These are phyloP conservation scores for Saccharomycopsis synnaedendra DNA, from an alignment of 805 yeast species.

Conservation along the genomic window DNA sequence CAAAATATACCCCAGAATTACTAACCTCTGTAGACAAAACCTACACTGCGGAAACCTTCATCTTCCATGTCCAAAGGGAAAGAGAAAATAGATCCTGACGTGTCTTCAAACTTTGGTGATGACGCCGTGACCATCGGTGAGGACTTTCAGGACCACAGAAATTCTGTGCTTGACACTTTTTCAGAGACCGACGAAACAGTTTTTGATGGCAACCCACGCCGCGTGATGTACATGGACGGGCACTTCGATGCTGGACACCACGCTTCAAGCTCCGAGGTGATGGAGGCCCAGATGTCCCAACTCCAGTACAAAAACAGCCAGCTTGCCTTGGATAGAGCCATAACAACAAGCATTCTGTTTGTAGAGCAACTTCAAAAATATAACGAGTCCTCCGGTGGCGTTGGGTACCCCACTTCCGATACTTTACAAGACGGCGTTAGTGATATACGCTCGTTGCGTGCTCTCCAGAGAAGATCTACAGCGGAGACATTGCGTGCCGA, in stretches of 20 bases:
- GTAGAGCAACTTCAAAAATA: constrained; percentile 41
- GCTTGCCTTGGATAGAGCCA: constrained; percentile 49
- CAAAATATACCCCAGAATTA: too few relatives aligned
- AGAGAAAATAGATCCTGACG: neutral
- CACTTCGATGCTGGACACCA: neutral
- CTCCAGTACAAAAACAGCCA: constrained; percentile 67
- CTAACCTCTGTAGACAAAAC: too few relatives aligned
- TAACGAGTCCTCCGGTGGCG: constrained; percentile 29
- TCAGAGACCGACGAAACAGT: constrained; percentile 8
- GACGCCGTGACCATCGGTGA: constrained; percentile 2
- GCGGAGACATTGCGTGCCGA: constrained; percentile 20
- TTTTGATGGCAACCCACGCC: neutral
- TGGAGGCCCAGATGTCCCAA: constrained; percentile 51
- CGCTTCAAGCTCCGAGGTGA: constrained; percentile 9
- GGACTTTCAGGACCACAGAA: constrained; percentile 1
- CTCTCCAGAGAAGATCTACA: constrained; percentile 17
- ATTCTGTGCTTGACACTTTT: constrained; percentile 1
- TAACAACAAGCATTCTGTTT: constrained; percentile 39
- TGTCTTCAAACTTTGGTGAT: neutral
- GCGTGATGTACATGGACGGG: constrained; percentile 8
- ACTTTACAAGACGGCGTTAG: constrained; percentile 18
- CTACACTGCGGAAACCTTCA: too few relatives aligned
- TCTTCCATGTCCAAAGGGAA: neutral
- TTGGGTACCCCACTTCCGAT: constrained; percentile 2
- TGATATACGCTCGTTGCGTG: constrained; percentile 18